Conservation (phyloP, 169 alveolate genomes). For the Eimeria sp. region DNA sequence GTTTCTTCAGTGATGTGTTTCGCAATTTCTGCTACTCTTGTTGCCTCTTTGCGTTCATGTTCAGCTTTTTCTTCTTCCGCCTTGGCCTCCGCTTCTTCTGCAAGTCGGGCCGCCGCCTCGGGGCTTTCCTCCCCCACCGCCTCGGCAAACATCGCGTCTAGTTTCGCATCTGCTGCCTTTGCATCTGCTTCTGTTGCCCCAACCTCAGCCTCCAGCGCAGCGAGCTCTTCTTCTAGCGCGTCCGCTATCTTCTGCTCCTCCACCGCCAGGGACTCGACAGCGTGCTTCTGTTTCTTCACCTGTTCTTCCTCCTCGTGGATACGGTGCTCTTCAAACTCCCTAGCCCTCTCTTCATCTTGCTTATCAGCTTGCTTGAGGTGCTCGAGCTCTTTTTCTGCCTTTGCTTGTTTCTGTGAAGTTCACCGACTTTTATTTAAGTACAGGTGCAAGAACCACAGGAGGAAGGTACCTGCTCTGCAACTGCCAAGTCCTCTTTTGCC, state of each 20-base stretch:
- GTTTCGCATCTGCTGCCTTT: conserved; percentile 25
- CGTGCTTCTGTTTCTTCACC: conserved; percentile 7
- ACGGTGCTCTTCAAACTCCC: not conserved
- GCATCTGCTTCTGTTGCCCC: conserved; percentile 20
- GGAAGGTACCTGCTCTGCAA: conserved; percentile 14
- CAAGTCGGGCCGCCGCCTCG: not conserved
- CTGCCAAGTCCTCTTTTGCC: conserved; percentile 22
- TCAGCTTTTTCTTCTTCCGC: conserved; percentile 31
- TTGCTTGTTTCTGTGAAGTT: not conserved
- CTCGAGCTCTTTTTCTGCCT: not conserved
- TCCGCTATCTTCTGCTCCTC: conserved; percentile 19
- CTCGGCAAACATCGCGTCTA: not conserved
- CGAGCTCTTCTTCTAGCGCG: conserved; percentile 16
- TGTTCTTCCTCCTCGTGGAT: not conserved
- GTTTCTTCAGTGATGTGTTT: not conserved
- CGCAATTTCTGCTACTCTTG: conserved; percentile 9
- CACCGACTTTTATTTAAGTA: not conserved
- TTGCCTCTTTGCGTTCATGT: not conserved
- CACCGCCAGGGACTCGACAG: not conserved
- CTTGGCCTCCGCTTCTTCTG: conserved; percentile 2
- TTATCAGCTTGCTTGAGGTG: not conserved
- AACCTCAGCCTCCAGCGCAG: conserved; percentile 43
- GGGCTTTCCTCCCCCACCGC: not conserved
- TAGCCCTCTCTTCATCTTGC: not conserved
- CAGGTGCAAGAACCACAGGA: not conserved